phyloP scores from a whole-genome alignment of 208 protist genomes.

The Trypanosoma cruzi region DNA sequence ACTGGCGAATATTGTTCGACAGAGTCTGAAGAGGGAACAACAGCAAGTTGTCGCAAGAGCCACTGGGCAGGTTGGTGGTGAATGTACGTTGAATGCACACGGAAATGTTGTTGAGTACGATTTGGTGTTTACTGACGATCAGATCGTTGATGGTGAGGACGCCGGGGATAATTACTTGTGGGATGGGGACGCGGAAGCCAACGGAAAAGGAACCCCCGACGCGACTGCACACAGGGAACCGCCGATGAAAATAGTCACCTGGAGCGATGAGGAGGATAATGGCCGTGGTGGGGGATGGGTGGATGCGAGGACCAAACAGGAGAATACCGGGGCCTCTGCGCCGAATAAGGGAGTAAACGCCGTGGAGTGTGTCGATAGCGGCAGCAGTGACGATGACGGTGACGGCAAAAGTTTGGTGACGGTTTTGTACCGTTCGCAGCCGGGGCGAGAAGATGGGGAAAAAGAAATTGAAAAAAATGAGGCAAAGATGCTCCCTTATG shows the following conservation, averaged over 20 bases:
- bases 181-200: neutral
- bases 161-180: neutral
- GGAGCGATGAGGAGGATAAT: neutral
- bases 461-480: neutral
- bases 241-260: neutral
- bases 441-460: neutral
- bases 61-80: neutral
- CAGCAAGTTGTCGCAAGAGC: neutral
- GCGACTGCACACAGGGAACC: too few relatives aligned
- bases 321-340: neutral
- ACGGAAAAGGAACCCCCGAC: neutral
- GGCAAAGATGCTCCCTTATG: neutral
- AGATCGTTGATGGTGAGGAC: neutral
- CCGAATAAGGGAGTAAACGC: neutral
- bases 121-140: constrained; percentile 7
- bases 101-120: constrained; percentile 13
- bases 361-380: constrained; percentile 14
- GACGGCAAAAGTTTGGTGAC: constrained; percentile 1
- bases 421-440: neutral
- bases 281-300: too few relatives aligned
- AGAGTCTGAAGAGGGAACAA: constrained; percentile 3
- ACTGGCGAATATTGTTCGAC: constrained; percentile 9
- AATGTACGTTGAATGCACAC: neutral
- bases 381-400: constrained; percentile 14
- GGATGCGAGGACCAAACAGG: neutral